These are phyloP conservation scores for Keithomyces neogunnii DNA, from an alignment of 2,329 filamentous ascomycete genomes.

Conservation along the genomic window DNA sequence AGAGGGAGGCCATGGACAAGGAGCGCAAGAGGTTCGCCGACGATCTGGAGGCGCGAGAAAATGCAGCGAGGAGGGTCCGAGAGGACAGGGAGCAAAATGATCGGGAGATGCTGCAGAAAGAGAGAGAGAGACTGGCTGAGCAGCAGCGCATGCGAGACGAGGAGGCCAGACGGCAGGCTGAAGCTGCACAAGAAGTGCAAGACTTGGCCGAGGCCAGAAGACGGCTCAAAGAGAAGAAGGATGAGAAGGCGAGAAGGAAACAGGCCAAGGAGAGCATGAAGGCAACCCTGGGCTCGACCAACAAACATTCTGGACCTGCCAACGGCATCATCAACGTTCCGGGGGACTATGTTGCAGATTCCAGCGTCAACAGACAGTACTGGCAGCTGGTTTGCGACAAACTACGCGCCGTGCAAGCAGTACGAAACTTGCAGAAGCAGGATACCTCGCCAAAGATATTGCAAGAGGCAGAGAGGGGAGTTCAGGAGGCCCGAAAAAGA, in stretches of 20 bases:
- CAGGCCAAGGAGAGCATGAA: conserved; percentile 28
- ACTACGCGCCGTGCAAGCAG: conserved; percentile 28
- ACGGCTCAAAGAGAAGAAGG: conserved; percentile 30
- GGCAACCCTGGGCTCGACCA: conserved; percentile 11
- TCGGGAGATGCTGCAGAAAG: conserved; percentile 26
- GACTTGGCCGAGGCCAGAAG: conserved; percentile 28
- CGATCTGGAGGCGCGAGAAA: conserved; percentile 73
- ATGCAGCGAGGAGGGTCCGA: conserved; percentile 52
- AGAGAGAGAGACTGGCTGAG: conserved; percentile 28
- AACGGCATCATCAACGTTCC: conserved; percentile 28
- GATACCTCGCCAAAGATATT: conserved; percentile 17
- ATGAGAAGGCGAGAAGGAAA: conserved; percentile 29
- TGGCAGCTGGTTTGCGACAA: conserved; percentile 34
- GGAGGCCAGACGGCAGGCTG: conserved; percentile 24
- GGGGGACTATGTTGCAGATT: conserved; percentile 25
- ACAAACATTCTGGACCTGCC: conserved; percentile 16
- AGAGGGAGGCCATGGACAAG: conserved; percentile 66
- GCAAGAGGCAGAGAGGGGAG: conserved; percentile 19
- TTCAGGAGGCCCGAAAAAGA: conserved; percentile 21
- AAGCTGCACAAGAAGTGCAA: conserved; percentile 30
- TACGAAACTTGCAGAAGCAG: conserved; percentile 21
- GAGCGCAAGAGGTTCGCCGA: conserved; percentile 71
- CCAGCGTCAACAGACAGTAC: conserved; percentile 23
- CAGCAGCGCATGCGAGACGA: conserved; percentile 28
- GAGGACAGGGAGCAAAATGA: conserved; percentile 33